phyloP scores from a whole-genome alignment of 257 asterid species.

The Penstemon newberryi region DNA sequence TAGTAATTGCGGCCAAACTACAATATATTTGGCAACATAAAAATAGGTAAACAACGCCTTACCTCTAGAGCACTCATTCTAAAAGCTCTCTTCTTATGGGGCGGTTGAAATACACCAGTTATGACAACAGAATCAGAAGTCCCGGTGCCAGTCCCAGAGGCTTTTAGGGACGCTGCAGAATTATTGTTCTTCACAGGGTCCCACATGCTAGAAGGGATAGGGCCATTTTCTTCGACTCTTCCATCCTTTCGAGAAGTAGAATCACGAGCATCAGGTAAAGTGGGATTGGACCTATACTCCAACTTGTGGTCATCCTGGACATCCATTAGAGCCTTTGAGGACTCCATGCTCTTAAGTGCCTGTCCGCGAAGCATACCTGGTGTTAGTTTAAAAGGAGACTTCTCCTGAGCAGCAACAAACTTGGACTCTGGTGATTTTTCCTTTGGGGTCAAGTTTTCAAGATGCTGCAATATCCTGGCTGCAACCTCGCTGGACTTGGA shows the following conservation, averaged over 20 bases:
- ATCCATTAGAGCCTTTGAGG: conserved; percentile 48
- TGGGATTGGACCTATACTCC: conserved; percentile 36
- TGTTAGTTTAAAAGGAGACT: conserved; percentile 46
- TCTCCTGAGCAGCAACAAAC: conserved; percentile 45
- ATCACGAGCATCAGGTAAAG: conserved; percentile 35
- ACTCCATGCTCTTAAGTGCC: conserved; percentile 63
- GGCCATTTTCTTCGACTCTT: conserved; percentile 36
- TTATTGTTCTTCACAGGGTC: conserved; percentile 27
- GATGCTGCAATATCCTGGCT: conserved; percentile 75
- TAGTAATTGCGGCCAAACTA: conserved; percentile 7
- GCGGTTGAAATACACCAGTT: conserved; percentile 43
- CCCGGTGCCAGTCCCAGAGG: conserved; percentile 24
- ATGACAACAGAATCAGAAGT: conserved; percentile 32
- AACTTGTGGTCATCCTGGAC: conserved; percentile 41
- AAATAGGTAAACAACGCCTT: conserved; percentile 20
- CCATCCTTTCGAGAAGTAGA: conserved; percentile 35
- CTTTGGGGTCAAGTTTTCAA: conserved; percentile 70
- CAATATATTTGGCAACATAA: neutral
- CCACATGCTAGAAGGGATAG: conserved; percentile 28
- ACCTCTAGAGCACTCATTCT: conserved; percentile 84
- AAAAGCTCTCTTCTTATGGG: conserved; percentile 63
- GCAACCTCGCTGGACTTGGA: conserved; percentile 74
- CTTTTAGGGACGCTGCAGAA: conserved; percentile 30
- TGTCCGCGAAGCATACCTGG: conserved; percentile 56
- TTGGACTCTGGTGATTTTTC: conserved; percentile 65